Evolutionary conservation across 2,329 filamentous ascomycete species (phyloP).

Genomic region (Claviceps monticola): DNA sequence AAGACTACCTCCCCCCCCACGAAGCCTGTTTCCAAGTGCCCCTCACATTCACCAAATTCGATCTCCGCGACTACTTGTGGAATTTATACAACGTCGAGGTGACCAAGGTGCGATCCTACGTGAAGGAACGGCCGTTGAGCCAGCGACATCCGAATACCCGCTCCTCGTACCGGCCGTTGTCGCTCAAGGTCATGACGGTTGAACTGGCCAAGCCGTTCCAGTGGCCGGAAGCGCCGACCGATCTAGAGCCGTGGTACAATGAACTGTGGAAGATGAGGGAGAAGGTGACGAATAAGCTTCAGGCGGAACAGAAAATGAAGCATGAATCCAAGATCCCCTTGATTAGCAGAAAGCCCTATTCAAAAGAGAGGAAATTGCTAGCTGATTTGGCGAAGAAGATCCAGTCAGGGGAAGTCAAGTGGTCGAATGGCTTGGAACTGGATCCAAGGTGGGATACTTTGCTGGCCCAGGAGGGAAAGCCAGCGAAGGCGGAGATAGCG

Average conservation of each 20-base stretch:
- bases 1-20: conserved; percentile 56
- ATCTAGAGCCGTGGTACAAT: conserved; percentile 51
- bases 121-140: conserved; percentile 50
- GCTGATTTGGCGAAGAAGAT: conserved; percentile 52
- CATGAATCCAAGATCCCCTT: conserved; percentile 22
- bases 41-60: conserved; percentile 87
- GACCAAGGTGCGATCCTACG: conserved; percentile 58
- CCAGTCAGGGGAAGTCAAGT: conserved; percentile 44
- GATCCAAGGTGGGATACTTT: conserved; percentile 33
- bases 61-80: conserved; percentile 87
- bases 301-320: conserved; percentile 19
- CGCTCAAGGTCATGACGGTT: conserved; percentile 87
- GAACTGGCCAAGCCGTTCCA: conserved; percentile 79
- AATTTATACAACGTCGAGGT: conserved; percentile 70
- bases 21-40: conserved; percentile 87
- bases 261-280: conserved; percentile 40
- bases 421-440: conserved; percentile 36
- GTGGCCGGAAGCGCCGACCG: conserved; percentile 60
- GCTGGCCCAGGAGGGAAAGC: conserved; percentile 12
- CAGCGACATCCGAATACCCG: conserved; percentile 34
- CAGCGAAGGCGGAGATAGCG: conserved; percentile 11
- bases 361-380: conserved; percentile 31
- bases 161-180: conserved; percentile 54
- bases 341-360: conserved; percentile 27
- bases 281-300: conserved; percentile 29